phyloP scores from a whole-genome alignment of 306 rosid species.

The Lablab purpureus region DNA sequence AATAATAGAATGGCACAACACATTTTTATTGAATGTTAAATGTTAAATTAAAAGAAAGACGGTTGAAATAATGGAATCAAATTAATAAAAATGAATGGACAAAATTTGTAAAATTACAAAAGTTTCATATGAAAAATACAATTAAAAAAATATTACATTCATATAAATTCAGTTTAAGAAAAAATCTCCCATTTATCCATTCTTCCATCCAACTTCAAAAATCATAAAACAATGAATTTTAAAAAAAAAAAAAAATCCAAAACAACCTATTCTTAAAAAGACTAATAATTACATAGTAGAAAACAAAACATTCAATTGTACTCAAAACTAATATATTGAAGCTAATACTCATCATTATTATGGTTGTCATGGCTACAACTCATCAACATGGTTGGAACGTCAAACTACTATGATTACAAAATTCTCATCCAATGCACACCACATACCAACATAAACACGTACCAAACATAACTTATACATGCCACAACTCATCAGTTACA shows the following conservation, averaged over 20 bases:
- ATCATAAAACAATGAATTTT: constrained; percentile 31
- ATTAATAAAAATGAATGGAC: background rate
- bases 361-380: too few relatives aligned
- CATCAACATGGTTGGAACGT: too few relatives aligned
- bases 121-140: background rate
- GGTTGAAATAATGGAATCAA: background rate
- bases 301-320: background rate
- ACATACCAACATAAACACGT: too few relatives aligned
- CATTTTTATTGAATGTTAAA: background rate
- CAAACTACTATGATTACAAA: too few relatives aligned
- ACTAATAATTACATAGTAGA: constrained; percentile 15
- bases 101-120: background rate
- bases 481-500: too few relatives aligned
- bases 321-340: too few relatives aligned
- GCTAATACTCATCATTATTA: too few relatives aligned
- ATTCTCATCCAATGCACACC: too few relatives aligned
- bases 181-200: constrained; percentile 12
- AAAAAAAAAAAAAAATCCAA: background rate
- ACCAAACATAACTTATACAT: too few relatives aligned
- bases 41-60: background rate
- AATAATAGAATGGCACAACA: accelerated
- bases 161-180: background rate
- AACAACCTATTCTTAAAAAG: constrained; percentile 22
- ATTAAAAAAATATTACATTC: background rate
- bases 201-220: constrained; percentile 30